These are phyloP conservation scores for Abrus precatorius DNA, from an alignment of 306 rosid genomes.

Conservation along the genomic window DNA sequence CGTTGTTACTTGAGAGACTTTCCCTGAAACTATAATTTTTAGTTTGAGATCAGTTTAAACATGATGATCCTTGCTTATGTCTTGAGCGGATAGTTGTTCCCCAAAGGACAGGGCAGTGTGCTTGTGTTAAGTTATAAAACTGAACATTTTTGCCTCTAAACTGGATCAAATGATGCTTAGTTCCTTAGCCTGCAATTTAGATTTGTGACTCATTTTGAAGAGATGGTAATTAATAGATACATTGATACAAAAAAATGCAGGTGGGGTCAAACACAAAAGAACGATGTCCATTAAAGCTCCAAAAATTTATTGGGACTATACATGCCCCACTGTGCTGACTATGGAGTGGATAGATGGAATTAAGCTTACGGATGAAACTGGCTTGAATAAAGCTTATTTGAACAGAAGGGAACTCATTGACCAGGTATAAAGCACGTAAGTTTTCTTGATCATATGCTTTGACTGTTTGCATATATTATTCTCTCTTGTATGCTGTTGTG, in stretches of 20 bases:
- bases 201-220: conserved; percentile 44
- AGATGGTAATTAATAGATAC: conserved; percentile 55
- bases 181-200: conserved; percentile 42
- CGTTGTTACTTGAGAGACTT: conserved; percentile 17
- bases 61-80: conserved; percentile 26
- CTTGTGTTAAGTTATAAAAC: conserved; percentile 11
- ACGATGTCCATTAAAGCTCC: conserved; percentile 75
- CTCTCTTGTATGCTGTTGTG: conserved; percentile 26
- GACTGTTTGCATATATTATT: conserved; percentile 28
- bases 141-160: conserved; percentile 34
- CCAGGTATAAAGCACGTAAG: conserved; percentile 63
- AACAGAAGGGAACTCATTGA: conserved; percentile 87
- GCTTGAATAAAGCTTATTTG: conserved; percentile 72
- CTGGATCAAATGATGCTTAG: conserved; percentile 33
- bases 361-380: conserved; percentile 87
- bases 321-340: conserved; percentile 80
- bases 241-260: conserved; percentile 42
- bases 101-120: conserved; percentile 39
- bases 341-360: conserved; percentile 99
- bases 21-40: not conserved
- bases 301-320: conserved; percentile 89
- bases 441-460: conserved; percentile 42
- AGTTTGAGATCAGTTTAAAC: conserved; percentile 24
- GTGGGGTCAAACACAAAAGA: conserved; percentile 46
- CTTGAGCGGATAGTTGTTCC: conserved; percentile 30